A percentile compares a stretch with the other conserved stretches of the same genome.
Conservation (phyloP, 257 asterid genomes). For the Solanum dulcamara region DNA sequence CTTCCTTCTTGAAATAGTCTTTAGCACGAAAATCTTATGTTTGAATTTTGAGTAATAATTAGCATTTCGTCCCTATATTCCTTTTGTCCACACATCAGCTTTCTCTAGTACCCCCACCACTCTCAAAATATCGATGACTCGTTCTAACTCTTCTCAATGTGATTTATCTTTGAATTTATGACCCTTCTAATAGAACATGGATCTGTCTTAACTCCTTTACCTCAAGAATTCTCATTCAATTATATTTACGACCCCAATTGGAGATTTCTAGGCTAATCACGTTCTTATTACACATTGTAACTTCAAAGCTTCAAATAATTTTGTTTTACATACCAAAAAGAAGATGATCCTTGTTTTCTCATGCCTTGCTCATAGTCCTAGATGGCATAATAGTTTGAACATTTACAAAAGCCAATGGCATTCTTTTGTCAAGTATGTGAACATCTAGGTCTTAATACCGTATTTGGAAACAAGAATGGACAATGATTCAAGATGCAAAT, state of each 20-base stretch:
- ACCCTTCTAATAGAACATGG: background rate
- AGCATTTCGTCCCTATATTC: background rate
- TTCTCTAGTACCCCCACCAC: background rate
- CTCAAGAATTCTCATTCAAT: background rate
- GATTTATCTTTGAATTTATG: background rate
- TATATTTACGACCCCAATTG: background rate
- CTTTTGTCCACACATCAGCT: background rate
- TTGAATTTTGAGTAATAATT: background rate
- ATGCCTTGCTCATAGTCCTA: background rate
- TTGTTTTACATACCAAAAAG: background rate
- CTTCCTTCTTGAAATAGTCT: background rate
- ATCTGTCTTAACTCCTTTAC: background rate
- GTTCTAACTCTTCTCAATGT: background rate
- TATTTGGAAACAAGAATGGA: background rate
- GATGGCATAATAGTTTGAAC: background rate
- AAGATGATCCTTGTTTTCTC: background rate
- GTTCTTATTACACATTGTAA: background rate
- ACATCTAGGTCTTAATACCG: background rate
- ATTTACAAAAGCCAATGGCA: background rate
- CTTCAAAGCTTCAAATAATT: background rate
- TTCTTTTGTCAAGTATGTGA: background rate
- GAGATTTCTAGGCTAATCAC: background rate
- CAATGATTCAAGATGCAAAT: background rate
- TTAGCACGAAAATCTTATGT: background rate
- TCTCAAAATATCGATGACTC: background rate